Base-by-base conservation (phyloP, 2,329 filamentous ascomycete species). In the Akanthomyces lecanii region DNA sequence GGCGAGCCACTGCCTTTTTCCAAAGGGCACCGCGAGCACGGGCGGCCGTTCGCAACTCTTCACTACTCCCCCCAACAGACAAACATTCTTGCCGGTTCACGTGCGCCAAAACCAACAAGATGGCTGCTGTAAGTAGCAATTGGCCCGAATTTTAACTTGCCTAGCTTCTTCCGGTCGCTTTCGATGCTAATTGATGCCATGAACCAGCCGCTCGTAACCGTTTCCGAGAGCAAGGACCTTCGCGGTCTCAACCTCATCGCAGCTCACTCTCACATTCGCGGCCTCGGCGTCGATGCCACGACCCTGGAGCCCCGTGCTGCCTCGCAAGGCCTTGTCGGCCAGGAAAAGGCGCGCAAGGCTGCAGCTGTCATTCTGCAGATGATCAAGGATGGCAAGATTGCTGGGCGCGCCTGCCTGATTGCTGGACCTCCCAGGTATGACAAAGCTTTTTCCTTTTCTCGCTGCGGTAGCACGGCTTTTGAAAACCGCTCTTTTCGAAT, bases 351-450 rank as follows among this genome's bases (percentile, higher is more conserved):
- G 63, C 89, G 95, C 65, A 98, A 97, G 78, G 95, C 95, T 11
- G 95, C 95, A 3, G 95, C 94, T 1, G 90, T 99, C 55, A 96
- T 99, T 71, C 80, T 99, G 65, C 92, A 97, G 81, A 99, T 99
- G 95, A 96, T 96, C 71, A 97, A 96, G 79, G 92, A 97, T 73
- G 94, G 94, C 72, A 98, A 97, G 82, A 98, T 99, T 79, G 95
- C 95, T 64, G 95, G 95, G 60, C 88, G 94, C 71, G 95, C 95
- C 40, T 91, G 97, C 38, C 81, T 99, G 70, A 97, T 99, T 71
- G 94, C 95, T 55, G 95, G 95, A 0, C 95, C 95, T 65, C 95
- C 95, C 4, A 94, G 86, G 86, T 87, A 78, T 47, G 54, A 38
- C 7, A 7, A 33, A 30, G 38, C 57, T n/a, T 16, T 11, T 38